phyloP scores from a whole-genome alignment of 1,284 basidiomycete genomes.

The Rhodotorula sp. region DNA sequence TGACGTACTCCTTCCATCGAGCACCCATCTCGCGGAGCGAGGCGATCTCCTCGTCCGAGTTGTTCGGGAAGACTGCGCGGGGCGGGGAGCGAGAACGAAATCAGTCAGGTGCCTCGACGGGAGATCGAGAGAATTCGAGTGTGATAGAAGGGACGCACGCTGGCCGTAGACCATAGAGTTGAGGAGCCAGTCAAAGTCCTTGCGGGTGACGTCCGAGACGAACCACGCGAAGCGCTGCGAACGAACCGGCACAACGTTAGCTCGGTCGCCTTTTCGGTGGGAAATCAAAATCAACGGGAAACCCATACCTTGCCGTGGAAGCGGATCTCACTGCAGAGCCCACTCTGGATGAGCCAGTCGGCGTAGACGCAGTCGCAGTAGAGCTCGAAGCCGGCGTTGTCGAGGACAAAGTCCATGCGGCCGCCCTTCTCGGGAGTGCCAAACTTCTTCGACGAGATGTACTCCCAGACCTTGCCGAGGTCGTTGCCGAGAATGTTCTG shows the following conservation, averaged over 20 bases:
- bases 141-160: not conserved
- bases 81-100: too few relatives aligned
- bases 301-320: conserved; percentile 78
- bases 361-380: conserved; percentile 97
- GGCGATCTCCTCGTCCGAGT: conserved; percentile 74
- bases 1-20: conserved; percentile 96
- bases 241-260: not conserved
- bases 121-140: not conserved
- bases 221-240: conserved; percentile 75
- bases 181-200: conserved; percentile 87
- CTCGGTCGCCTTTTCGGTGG: not conserved
- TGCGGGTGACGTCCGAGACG: conserved; percentile 87
- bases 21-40: conserved; percentile 76
- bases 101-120: not conserved
- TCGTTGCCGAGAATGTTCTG: conserved; percentile 90
- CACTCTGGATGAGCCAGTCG: conserved; percentile 78
- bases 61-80: conserved; percentile 68
- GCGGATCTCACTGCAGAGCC: conserved; percentile 76
- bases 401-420: conserved; percentile 75
- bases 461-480: conserved; percentile 75
- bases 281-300: not conserved
- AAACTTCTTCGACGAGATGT: conserved; percentile 54
- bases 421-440: conserved; percentile 65
- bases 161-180: conserved; percentile 51
- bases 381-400: conserved; percentile 73